These are phyloP conservation scores for Phytophthora capsici DNA, from an alignment of 352 stramenopile genomes.

Conservation along the genomic window DNA sequence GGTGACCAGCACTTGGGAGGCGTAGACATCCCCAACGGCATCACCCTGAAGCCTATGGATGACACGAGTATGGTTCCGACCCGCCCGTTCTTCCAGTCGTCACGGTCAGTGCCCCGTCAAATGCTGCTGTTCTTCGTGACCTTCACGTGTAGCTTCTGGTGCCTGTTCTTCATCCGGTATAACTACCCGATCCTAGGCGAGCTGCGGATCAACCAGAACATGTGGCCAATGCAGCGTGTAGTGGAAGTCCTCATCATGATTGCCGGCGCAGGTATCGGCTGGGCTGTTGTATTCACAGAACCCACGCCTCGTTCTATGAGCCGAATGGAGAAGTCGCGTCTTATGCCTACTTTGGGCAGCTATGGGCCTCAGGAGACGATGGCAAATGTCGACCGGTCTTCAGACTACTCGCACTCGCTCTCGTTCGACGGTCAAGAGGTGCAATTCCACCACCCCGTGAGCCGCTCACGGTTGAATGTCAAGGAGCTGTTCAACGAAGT, in stretches of 20 bases:
- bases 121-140: slow-evolving; percentile 85
- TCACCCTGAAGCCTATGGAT: slow-evolving; percentile 82
- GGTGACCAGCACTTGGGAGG: slow-evolving; percentile 80
- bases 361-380: slow-evolving; percentile 32
- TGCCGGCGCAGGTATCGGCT: slow-evolving; percentile 57
- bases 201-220: slow-evolving; percentile 68
- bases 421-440: slow-evolving; percentile 82
- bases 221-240: slow-evolving; percentile 86
- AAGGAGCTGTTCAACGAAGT: slow-evolving; percentile 81
- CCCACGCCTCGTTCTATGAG: slow-evolving; percentile 77
- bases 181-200: slow-evolving; percentile 75
- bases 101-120: slow-evolving; percentile 68
- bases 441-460: slow-evolving; percentile 79
- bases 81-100: slow-evolving; percentile 79
- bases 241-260: slow-evolving; percentile 83
- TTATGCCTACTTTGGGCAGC: slow-evolving; percentile 54
- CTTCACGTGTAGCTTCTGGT: slow-evolving; percentile 76
- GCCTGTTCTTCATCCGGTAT: slow-evolving; percentile 74
- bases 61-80: slow-evolving; percentile 82
- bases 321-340: slow-evolving; percentile 74
- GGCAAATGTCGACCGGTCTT: slow-evolving; percentile 49
- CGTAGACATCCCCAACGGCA: slow-evolving; percentile 76
- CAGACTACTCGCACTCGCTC: slow-evolving; percentile 78
- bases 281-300: slow-evolving; percentile 70
- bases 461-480: slow-evolving; percentile 71